Conservation (phyloP, 1,284 basidiomycete species). For the Ganoderma resinaceum region DNA sequence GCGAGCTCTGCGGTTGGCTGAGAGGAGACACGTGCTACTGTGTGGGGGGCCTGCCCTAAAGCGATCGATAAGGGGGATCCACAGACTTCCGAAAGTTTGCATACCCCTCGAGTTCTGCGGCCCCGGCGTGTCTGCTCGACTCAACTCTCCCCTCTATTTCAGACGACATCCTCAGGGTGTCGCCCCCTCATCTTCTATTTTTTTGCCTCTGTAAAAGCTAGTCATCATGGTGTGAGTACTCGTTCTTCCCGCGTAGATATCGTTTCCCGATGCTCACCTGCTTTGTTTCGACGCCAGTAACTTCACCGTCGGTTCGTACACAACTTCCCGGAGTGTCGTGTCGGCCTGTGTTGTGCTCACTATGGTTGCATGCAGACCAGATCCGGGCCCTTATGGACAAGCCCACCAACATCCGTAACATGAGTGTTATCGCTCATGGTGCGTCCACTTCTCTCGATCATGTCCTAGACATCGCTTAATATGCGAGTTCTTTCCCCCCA, state of each 20-base stretch:
- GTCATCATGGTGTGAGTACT: slow-evolving; percentile 78
- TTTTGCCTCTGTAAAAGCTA: slow-evolving; percentile 50
- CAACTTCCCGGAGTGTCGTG: background rate
- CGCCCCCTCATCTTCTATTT: slow-evolving; percentile 32
- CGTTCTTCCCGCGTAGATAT: slow-evolving; percentile 22
- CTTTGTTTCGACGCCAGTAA: slow-evolving; percentile 60
- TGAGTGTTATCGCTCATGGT: slow-evolving; percentile 98
- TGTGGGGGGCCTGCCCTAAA: slow-evolving; percentile 40
- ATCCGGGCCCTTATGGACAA: slow-evolving; percentile 91
- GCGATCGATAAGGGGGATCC: slow-evolving; percentile 42
- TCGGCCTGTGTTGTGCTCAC: slow-evolving; percentile 5
- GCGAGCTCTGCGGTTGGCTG: background rate
- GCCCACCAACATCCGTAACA: slow-evolving; percentile 96
- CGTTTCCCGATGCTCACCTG: slow-evolving; percentile 43
- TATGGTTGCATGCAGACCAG: slow-evolving; percentile 64
- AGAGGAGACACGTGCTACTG: background rate
- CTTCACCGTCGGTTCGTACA: slow-evolving; percentile 82
- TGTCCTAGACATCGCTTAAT: slow-evolving; percentile 22
- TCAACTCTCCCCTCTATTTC: slow-evolving; percentile 31
- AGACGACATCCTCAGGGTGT: slow-evolving; percentile 37
- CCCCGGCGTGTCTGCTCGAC: slow-evolving; percentile 39
- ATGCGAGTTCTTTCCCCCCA: slow-evolving; percentile 19
- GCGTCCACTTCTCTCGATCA: slow-evolving; percentile 38
- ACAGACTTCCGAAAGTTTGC: slow-evolving; percentile 34
- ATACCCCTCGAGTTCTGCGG: slow-evolving; percentile 37